Evolutionary conservation across 345 rosid genomes (phyloP), one percentile per base, ranked within the genome.

Genomic region (Rubroshorea leprosula): DNA sequence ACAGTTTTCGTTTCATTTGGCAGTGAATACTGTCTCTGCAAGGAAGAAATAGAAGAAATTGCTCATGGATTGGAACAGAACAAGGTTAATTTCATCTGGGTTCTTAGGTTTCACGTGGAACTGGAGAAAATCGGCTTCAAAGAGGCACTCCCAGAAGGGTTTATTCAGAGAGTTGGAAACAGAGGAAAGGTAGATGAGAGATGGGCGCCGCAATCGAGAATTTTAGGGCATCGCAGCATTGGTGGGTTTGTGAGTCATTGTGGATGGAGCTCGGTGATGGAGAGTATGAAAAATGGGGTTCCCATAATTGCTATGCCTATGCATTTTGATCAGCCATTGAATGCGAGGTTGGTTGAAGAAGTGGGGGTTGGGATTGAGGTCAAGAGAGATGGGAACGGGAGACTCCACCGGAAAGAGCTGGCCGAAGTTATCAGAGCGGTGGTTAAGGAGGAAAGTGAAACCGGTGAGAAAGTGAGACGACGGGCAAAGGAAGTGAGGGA

Each of bases 161-260:
- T 69, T 25, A 50, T 72, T 0, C 46, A 72, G 2, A 72, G 76
- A 58, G 70, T 70, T 1, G 54, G 41, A 31, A 68, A 47, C 6
- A 66, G 56, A 52, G 83, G 75, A 7, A 4, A 59, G 17, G 66
- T 69, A 8, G 62, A 68, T 0, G 68, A 74, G 18, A 55, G 47
- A 0, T 74, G 83, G 83, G 80, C 73, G 0, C 77, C 79, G 7
- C 82, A 74, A 55, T 18, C 15, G 7, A 69, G 39, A 35, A 65
- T 74, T 1, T 53, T 74, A 26, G 54, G 19, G 2, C 76, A 71
- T 52, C 23, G 19, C 1, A 60, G 72, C 62, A 21, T 55, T 0
- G 77, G 77, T 3, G 75, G 75, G n/a, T 74, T 78, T 52, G n/a
- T n/a, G n/a, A n/a, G 63, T 78, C 77, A 78, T 8, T 74, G 77